Evolutionary conservation across 139 green algal species (phyloP), one percentile per base, ranked within the genome.

Genomic region (Gonium pectorale): DNA sequence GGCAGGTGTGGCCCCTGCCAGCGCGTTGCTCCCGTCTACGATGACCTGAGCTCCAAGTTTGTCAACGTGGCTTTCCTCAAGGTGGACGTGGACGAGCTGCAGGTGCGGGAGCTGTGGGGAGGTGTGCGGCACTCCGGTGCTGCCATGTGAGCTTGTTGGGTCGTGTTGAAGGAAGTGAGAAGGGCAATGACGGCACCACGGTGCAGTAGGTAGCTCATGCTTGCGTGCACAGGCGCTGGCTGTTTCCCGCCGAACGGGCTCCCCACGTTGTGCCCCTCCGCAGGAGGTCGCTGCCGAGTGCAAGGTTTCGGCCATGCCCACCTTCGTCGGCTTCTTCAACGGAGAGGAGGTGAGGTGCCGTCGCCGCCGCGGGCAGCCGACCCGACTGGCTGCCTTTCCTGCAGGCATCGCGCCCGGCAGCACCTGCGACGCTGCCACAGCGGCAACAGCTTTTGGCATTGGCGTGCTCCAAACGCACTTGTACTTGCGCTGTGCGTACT

Each of bases 1-100:
- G n/a, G 52, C 35, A 80, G 72, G 92, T 95, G 92, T 67, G 92
- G 92, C 24, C 92, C 92, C 2, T 95, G 92, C 92, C 73, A 93
- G 11, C 93, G 93, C 75, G 93, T 95, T 38, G 90, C 92, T 3
- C 92, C 92, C 1, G 63, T 93, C 17, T 91, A 92, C 66, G 92
- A 95, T 29, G 81, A 94, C 75, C 80, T 94, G 22, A 79, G 89
- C 38, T 40, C 67, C 22, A 71, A 93, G n/a, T 90, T 94, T 49
- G 46, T 63, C 22, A 54, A 66, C 13, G n/a, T 88, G 15, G 64
- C n/a, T 3, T 88, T 88, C 44, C 43, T 88, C 2, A 84, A 88
- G 52, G 83, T 88, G 33, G 83, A 88, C 26, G 83, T 88, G 5
- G 83, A 88, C 31, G 54, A 88, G 77, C 52, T 71, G 24, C 38